phyloP scores from a whole-genome alignment of 441 rosid genomes.

The Omphalea diandra region DNA sequence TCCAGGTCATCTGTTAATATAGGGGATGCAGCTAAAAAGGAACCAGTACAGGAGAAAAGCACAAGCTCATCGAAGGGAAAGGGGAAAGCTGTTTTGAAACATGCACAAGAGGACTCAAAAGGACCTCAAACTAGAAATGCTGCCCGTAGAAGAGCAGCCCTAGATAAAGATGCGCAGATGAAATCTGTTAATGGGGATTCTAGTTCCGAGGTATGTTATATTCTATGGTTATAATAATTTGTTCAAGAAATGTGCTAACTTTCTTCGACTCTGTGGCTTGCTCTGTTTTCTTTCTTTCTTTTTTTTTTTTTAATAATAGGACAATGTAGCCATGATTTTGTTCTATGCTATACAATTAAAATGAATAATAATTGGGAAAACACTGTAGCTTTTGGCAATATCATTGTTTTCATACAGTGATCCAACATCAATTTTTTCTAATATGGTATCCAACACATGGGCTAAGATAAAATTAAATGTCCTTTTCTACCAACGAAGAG shows the following conservation, averaged over 20 bases:
- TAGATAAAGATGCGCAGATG: conserved; percentile 75
- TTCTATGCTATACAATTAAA: neutral
- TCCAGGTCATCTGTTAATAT: conserved; percentile 83
- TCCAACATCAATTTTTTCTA: neutral
- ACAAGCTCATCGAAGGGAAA: conserved; percentile 86
- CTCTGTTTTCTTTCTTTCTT: neutral
- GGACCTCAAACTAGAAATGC: conserved; percentile 98
- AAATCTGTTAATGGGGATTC: conserved; percentile 78
- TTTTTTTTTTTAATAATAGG: neutral
- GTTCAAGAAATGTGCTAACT: neutral
- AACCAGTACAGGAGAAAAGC: conserved; percentile 62
- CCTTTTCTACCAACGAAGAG: neutral
- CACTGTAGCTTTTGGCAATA: neutral
- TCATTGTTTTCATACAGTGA: neutral
- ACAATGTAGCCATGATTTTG: neutral
- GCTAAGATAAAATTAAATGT: neutral
- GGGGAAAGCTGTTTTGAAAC: conserved; percentile 96
- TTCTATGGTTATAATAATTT: neutral
- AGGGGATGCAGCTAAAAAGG: conserved; percentile 72
- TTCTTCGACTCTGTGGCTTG: neutral
- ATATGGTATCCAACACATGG: neutral
- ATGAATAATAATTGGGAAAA: neutral
- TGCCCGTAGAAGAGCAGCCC: conserved; percentile 77
- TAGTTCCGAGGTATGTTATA: conserved; percentile 80
- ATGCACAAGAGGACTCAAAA: conserved; percentile 67